These are phyloP conservation scores for Epicoccum sorghinum DNA, from an alignment of 2,329 filamentous ascomycete species.

Conservation along the genomic window DNA sequence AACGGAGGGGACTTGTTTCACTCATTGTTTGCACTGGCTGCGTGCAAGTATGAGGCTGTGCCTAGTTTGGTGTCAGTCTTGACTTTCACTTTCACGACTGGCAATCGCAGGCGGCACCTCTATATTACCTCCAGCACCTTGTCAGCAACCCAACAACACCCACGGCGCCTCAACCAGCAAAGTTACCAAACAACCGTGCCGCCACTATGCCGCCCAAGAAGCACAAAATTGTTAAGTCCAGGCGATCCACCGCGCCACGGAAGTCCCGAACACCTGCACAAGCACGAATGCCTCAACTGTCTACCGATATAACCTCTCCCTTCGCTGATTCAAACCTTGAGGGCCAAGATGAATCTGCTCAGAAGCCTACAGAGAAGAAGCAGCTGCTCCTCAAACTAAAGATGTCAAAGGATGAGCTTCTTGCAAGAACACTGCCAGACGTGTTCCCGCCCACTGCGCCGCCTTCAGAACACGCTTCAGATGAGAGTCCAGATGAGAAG, in stretches of 20 bases:
- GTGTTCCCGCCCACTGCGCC: conserved; percentile 3
- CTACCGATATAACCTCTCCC: no score
- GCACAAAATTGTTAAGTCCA: conserved; percentile 4
- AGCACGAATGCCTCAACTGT: no score
- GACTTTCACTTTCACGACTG: background rate
- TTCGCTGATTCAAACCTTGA: no score
- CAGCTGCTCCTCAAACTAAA: conserved; percentile 2
- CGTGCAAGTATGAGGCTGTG: no score
- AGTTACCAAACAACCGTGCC: no score
- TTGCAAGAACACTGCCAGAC: background rate
- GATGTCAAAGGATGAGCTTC: background rate
- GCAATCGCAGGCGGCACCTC: background rate
- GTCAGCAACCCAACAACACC: no score
- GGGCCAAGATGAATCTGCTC: no score
- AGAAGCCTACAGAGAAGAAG: no score
- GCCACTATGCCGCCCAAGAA: conserved; percentile 3
- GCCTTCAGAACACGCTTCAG: background rate
- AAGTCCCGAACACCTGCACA: background rate
- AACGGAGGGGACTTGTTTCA: no score
- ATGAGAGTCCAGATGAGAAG: background rate
- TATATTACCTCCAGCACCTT: background rate
- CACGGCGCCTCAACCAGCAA: background rate
- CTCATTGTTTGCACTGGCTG: no score
- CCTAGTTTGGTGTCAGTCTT: no score
- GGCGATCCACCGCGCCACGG: background rate